Percentiles rank a stretch among this genome's conserved stretches.
phyloP scores from a whole-genome alignment of 1,284 basidiomycete species.

The Cutaneotrichosporon sp. region DNA sequence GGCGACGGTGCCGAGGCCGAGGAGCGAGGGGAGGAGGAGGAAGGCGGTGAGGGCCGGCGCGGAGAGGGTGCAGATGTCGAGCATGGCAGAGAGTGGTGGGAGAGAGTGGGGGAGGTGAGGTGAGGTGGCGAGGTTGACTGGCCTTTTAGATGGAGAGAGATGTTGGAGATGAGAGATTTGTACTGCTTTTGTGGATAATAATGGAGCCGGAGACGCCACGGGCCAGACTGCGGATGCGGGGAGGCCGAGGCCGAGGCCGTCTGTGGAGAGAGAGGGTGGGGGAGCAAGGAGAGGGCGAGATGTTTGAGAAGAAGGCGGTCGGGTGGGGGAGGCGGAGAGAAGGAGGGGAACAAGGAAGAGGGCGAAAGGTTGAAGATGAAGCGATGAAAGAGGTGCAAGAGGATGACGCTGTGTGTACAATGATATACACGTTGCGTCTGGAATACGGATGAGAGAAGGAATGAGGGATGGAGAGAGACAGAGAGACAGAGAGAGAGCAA shows the following conservation, averaged over 20 bases:
- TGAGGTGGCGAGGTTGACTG: neutral
- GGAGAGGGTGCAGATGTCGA: constrained; percentile 3
- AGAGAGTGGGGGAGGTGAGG: no score
- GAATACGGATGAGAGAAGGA: neutral
- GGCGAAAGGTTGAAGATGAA: neutral
- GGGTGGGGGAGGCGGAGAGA: neutral
- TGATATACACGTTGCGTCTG: no score
- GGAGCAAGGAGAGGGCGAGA: neutral
- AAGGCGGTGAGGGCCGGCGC: neutral
- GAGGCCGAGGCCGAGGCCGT: neutral
- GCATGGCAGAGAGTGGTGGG: neutral
- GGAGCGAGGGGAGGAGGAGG: neutral
- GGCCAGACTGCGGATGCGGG: neutral
- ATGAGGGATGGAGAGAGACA: neutral
- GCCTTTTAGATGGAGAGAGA: neutral
- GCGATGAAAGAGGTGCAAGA: neutral
- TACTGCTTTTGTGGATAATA: neutral
- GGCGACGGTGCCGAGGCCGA: neutral
- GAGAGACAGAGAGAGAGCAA: no score
- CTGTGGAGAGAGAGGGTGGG: neutral
- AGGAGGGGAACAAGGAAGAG: neutral
- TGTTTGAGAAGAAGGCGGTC: neutral
- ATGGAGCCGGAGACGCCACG: neutral
- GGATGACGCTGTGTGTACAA: no score
- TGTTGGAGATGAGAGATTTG: neutral